Conservation (phyloP, 2,329 filamentous ascomycete species). For the Calonectria henricotiae region DNA sequence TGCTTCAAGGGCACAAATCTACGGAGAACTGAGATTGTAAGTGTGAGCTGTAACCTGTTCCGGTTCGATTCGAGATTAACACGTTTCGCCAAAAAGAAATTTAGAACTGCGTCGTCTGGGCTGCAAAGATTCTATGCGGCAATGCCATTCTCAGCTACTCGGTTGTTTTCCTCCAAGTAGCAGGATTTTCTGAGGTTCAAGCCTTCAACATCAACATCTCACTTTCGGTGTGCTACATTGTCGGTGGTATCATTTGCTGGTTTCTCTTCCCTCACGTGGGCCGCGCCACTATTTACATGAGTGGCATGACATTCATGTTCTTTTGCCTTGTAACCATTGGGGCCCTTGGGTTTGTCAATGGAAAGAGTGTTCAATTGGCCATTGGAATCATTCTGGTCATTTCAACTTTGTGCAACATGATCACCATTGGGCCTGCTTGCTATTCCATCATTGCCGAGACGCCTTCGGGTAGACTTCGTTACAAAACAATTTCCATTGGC, state of each 20-base stretch:
- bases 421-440: constrained; percentile 57
- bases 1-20: constrained; percentile 64
- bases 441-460: constrained; percentile 61
- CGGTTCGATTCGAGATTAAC: constrained; percentile 2
- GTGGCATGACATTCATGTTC: constrained; percentile 60
- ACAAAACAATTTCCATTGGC: constrained; percentile 65
- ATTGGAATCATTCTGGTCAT: constrained; percentile 52
- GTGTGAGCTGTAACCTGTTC: background rate
- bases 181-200: constrained; percentile 57
- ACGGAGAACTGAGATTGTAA: constrained; percentile 59
- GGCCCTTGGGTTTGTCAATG: constrained; percentile 33
- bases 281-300: constrained; percentile 61
- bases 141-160: constrained; percentile 57
- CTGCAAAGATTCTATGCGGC: constrained; percentile 59
- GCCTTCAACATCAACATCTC: constrained; percentile 61
- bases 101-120: constrained; percentile 59
- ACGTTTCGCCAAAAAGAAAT: background rate
- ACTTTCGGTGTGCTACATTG: constrained; percentile 60
- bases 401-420: constrained; percentile 56
- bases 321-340: constrained; percentile 53
- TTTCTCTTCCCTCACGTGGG: constrained; percentile 60
- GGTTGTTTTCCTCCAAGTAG: constrained; percentile 59
- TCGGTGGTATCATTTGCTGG: constrained; percentile 61
- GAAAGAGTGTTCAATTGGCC: constrained; percentile 32
- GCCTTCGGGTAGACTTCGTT: constrained; percentile 62